Base-by-base conservation (phyloP, 2,329 filamentous ascomycete genomes). In the Periconia sp. region DNA sequence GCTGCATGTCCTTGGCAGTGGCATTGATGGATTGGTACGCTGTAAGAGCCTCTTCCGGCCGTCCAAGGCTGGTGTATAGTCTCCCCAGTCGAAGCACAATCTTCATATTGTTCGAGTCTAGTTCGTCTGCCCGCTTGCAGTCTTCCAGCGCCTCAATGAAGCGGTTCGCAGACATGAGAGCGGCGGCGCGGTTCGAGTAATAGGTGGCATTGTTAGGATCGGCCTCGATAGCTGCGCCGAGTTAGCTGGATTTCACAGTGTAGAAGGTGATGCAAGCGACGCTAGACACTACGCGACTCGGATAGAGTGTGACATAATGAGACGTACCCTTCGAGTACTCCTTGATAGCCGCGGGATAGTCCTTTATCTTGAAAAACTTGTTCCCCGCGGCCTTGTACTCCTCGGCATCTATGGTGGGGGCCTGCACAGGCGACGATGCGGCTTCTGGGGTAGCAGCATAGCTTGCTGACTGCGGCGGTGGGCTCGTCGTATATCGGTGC, bases 281-380 rank as follows among this genome's bases (percentile, higher is more conserved):
- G 37, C 24, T 13, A 44, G 52, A 45, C 52, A 46, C 46, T 50
- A 56, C 46, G 34, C 43, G 46, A 43, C 39, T 40, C 30, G 43
- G 17, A 18, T 21, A 12, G n/a, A n/a, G 48, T 33, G 23, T 36
- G 37, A 45, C 18, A 38, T 43, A 30, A 37, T 41, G 18, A 40
- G 46, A 66, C 78, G 46, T 78, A 96, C 92, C 92, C 83, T 95
- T 96, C 57, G 88, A 89, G 71, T 97, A 99, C 71, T 96, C 90
- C 57, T 88, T 82, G 68, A 97, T 92, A 17, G 94, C 92, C 66
- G 88, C 87, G 48, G 79, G 75, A 70, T 92, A 99, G 64, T 96
- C 89, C 68, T 87, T 89, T 52, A 92, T 89, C 77, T 96, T 97
- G 82, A 96, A 99, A 66, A 89, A 92, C 65, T 94, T 94, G 76